Evolutionary conservation across 2,329 filamentous ascomycete species (phyloP), one percentile per base, ranked within the genome.

Genomic region (Rhytidhysteron rufulum): DNA sequence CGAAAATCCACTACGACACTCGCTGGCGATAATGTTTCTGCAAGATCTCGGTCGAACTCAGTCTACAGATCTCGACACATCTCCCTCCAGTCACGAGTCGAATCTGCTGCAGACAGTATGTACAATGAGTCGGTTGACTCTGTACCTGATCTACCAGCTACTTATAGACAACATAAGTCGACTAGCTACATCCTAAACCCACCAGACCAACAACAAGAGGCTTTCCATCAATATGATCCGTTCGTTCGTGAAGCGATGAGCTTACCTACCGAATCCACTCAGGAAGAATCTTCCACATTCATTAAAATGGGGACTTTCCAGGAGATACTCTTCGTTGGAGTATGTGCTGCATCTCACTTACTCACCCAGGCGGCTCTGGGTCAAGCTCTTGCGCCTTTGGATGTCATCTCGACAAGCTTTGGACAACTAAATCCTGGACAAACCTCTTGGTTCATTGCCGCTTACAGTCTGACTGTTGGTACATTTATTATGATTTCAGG

Each of bases 401-500:
- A 72, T 34, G 59, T 71, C 38, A 75, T 78, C 45, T 71, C 64
- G 13, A 45, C 58, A 15, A 64, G 63, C 24, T 68, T 77, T 27
- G 60, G 59, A 9, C 60, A 63, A 18, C 56, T 53, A 2, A 63
- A 63, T 36, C 62, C 69, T 3, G 71, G 66, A 17, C 57, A 71
- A 33, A 60, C 68, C 25, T 63, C 65, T 13, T 72, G 68, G 69
- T 58, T 70, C 38, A 63, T 68, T 31, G 68, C 69, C 5, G 67
- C 57, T 10, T 72, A 70, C 54, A 60, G 57, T 31, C 50, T 71
- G 20, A 70, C 68, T 2, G 66, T 70, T 10, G 68, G 68, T 18
- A 70, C 67, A 4, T 70, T 71, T 47, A 71, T 72, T 42, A 58
- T 71, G 27, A 64, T 70, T 24, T 63, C 65, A 9, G 69, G 69